phyloP scores from a whole-genome alignment of 2,329 filamentous ascomycete species.

The Sarocladiaceae sp. region DNA sequence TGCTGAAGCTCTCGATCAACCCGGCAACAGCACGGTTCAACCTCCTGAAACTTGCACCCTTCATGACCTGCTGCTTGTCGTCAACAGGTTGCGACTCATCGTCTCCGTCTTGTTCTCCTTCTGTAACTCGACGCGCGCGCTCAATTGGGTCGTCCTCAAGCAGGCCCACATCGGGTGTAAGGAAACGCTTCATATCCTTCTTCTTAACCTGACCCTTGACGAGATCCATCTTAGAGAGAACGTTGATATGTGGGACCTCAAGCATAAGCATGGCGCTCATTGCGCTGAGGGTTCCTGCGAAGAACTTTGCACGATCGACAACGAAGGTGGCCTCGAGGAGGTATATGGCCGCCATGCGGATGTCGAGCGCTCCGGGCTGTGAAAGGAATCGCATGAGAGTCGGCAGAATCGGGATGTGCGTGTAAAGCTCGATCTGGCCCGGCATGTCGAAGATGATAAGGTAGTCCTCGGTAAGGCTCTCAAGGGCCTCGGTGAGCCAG shows the following conservation, averaged over 20 bases:
- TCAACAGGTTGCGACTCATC: slow-evolving; percentile 54
- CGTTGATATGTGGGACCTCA: slow-evolving; percentile 92
- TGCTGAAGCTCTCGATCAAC: slow-evolving; percentile 94
- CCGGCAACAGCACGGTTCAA: slow-evolving; percentile 84
- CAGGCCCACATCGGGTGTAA: slow-evolving; percentile 77
- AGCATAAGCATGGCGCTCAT: slow-evolving; percentile 99
- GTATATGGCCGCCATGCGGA: slow-evolving; percentile 89
- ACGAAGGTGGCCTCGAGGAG: slow-evolving; percentile 94
- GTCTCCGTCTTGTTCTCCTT: slow-evolving; percentile 35
- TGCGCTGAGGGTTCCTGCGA: slow-evolving; percentile 87
- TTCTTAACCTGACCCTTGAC: slow-evolving; percentile 84
- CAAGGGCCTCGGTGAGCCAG: slow-evolving; percentile 79
- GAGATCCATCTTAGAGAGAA: slow-evolving; percentile 96
- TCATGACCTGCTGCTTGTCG: slow-evolving; percentile 66
- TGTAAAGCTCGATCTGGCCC: slow-evolving; percentile 97
- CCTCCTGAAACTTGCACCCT: slow-evolving; percentile 71
- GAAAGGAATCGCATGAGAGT: slow-evolving; percentile 76
- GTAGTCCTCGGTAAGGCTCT: slow-evolving; percentile 86
- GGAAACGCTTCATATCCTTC: slow-evolving; percentile 81
- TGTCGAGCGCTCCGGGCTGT: slow-evolving; percentile 72
- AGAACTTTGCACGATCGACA: slow-evolving; percentile 94
- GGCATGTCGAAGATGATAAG: slow-evolving; percentile 98
- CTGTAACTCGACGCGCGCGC: slow-evolving; percentile 30
- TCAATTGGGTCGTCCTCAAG: slow-evolving; percentile 72
- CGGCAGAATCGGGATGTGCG: slow-evolving; percentile 88